phyloP scores from a whole-genome alignment of 345 rosid species.

The Luvunga scandens region DNA sequence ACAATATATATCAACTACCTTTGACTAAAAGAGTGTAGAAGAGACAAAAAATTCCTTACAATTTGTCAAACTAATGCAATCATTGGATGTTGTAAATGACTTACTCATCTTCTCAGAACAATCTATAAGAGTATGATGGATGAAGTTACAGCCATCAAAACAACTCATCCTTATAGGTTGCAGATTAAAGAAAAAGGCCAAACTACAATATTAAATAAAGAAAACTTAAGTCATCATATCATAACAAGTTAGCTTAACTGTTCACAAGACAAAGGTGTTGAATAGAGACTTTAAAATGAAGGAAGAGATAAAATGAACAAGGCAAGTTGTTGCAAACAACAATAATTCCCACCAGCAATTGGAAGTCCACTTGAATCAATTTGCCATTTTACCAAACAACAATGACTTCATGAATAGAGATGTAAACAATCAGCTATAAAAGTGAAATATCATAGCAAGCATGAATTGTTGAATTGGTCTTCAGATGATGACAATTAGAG shows the following conservation, averaged over 20 bases:
- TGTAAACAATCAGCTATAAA: neutral
- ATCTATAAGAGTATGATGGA: neutral
- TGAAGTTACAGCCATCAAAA: neutral
- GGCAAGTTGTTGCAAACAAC: neutral
- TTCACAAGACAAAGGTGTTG: neutral
- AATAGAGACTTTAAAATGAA: neutral
- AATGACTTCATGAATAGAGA: neutral
- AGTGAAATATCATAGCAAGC: neutral
- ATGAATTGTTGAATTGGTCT: neutral
- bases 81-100: neutral
- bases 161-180: neutral
- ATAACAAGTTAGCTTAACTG: neutral
- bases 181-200: neutral
- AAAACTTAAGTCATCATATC: neutral
- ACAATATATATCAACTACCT: slow-evolving; percentile 15
- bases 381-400: neutral
- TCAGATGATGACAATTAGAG: neutral
- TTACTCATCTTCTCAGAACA: neutral
- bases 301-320: neutral
- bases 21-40: slow-evolving; percentile 11
- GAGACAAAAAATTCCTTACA: neutral
- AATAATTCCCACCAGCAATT: neutral
- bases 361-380: neutral
- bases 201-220: neutral
- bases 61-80: neutral